These are phyloP conservation scores for Backusella psychrophila DNA, from an alignment of 192 early-diverging fungal species.

Conservation along the genomic window DNA sequence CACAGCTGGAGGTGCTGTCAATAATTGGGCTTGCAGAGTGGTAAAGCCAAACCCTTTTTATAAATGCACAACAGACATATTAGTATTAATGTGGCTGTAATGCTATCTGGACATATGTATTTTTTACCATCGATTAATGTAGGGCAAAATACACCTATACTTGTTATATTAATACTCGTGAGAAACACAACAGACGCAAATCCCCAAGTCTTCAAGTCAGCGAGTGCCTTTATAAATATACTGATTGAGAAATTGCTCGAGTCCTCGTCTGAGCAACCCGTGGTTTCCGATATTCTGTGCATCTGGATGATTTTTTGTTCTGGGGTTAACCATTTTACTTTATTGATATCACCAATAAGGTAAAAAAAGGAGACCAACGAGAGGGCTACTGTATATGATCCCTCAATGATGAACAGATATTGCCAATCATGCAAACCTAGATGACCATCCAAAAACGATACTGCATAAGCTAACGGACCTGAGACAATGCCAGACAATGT, in stretches of 20 bases:
- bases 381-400: slow-evolving; percentile 56
- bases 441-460: slow-evolving; percentile 50
- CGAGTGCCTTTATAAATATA: neutral
- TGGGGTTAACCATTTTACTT: slow-evolving; percentile 20
- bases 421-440: slow-evolving; percentile 63
- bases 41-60: slow-evolving; percentile 23
- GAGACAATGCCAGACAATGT: slow-evolving; percentile 54
- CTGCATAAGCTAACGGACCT: slow-evolving; percentile 55
- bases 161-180: slow-evolving; percentile 3
- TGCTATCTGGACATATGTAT: neutral
- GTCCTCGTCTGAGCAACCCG: neutral
- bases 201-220: slow-evolving; percentile 22
- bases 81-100: neutral
- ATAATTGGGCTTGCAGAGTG: slow-evolving; percentile 21
- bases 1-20: slow-evolving; percentile 26
- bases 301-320: slow-evolving; percentile 25
- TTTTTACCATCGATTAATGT: slow-evolving; percentile 21
- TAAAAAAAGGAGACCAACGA: slow-evolving; percentile 49
- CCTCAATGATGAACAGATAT: slow-evolving; percentile 72
- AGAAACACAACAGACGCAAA: slow-evolving; percentile 15
- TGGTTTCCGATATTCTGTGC: neutral
- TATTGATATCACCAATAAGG: slow-evolving; percentile 26
- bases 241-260: neutral
- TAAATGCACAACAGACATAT: neutral
- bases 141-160: slow-evolving; percentile 17